Conservation (phyloP, 1,284 basidiomycete genomes). For the Neolentinus lepideus region DNA sequence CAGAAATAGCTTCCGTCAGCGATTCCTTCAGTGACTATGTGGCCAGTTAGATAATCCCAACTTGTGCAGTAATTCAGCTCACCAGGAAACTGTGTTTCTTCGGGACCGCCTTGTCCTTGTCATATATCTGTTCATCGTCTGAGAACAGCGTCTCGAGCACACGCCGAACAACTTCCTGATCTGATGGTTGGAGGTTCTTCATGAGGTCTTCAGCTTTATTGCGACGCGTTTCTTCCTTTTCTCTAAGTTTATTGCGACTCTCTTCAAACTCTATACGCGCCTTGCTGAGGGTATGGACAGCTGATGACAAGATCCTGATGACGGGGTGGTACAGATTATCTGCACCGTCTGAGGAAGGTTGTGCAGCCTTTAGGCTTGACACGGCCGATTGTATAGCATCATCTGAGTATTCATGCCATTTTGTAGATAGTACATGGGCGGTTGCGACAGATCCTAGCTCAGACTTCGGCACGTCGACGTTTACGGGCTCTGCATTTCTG, state of each 20-base stretch:
- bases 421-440: slow-evolving; percentile 45
- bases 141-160: slow-evolving; percentile 63
- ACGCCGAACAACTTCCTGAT: slow-evolving; percentile 55
- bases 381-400: slow-evolving; percentile 59
- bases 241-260: slow-evolving; percentile 37
- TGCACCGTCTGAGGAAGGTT: slow-evolving; percentile 37
- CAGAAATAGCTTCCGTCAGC: slow-evolving; percentile 63
- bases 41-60: slow-evolving; percentile 7
- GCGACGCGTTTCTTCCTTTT: slow-evolving; percentile 48
- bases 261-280: slow-evolving; percentile 58
- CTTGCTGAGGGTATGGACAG: slow-evolving; percentile 48
- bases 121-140: slow-evolving; percentile 50
- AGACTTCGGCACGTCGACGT: slow-evolving; percentile 6
- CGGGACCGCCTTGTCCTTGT: slow-evolving; percentile 30
- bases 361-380: slow-evolving; percentile 31
- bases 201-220: slow-evolving; percentile 44
- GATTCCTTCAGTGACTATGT: slow-evolving; percentile 60
- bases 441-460: slow-evolving; percentile 21
- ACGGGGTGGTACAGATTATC: slow-evolving; percentile 60
- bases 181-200: slow-evolving; percentile 48
- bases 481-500: slow-evolving; percentile 6
- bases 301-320: slow-evolving; percentile 61
- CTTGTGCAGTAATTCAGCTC: slow-evolving; percentile 15
- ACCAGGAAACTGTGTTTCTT: slow-evolving; percentile 51
- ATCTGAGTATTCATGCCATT: slow-evolving; percentile 69